Evolutionary conservation across 73 alveolate genomes (phyloP).

Genomic region (Loxodes magnus): DNA sequence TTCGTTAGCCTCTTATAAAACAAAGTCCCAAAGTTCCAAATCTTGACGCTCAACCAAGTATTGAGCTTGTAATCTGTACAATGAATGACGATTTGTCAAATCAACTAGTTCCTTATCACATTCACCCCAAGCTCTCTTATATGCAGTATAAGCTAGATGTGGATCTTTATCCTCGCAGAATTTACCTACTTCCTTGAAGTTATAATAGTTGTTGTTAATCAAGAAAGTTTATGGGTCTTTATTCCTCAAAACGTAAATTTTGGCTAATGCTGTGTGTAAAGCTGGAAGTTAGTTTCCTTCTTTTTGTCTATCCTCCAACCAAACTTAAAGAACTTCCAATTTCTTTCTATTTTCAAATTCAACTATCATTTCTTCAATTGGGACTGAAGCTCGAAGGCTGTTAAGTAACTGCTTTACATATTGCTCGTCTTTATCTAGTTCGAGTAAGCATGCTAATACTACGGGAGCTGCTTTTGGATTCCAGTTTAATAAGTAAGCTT

Average conservation of each 20-base stretch:
- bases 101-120: constrained; percentile 98
- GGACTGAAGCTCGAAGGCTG: constrained; percentile 84
- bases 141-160: constrained; percentile 93
- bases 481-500: constrained; percentile 89
- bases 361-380: constrained; percentile 86
- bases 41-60: constrained; percentile 97
- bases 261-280: constrained; percentile 96
- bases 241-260: constrained; percentile 88
- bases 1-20: constrained; percentile 85
- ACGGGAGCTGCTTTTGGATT: constrained; percentile 94
- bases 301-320: constrained; percentile 97
- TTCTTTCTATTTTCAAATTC: constrained; percentile 93
- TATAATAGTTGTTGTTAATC: constrained; percentile 94
- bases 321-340: constrained; percentile 89
- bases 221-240: constrained; percentile 94
- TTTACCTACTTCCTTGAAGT: constrained; percentile 96
- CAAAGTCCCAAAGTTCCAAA: constrained; percentile 97
- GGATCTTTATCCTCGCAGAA: constrained; percentile 97
- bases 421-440: constrained; percentile 91
- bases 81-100: constrained; percentile 95
- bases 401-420: constrained; percentile 82
- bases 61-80: constrained; percentile 97
- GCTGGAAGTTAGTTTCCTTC: constrained; percentile 98
- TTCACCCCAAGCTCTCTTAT: constrained; percentile 98
- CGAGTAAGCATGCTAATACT: constrained; percentile 93